These are phyloP conservation scores for Sanghuangporus baumii DNA, from an alignment of 1,284 basidiomycete species.

Conservation along the genomic window DNA sequence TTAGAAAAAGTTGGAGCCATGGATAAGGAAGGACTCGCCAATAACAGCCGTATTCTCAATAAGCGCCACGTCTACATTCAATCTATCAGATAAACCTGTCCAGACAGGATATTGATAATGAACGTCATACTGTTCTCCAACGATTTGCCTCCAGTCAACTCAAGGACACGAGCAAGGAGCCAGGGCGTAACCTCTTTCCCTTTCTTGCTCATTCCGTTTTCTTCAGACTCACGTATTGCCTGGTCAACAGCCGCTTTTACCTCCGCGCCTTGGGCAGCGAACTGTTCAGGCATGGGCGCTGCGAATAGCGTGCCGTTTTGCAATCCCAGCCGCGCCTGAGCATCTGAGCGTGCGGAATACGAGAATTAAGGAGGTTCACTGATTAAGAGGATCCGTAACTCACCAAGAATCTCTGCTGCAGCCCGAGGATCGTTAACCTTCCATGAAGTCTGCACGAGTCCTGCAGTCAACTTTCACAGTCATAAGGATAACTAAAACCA, in stretches of 20 bases:
- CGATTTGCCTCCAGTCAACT: conserved; percentile 76
- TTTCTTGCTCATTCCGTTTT: conserved; percentile 71
- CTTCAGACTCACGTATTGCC: conserved; percentile 81
- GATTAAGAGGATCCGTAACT: conserved; percentile 23
- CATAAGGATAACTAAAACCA: conserved; percentile 17
- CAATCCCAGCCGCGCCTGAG: conserved; percentile 59
- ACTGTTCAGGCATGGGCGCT: conserved; percentile 84
- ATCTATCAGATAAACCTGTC: not conserved
- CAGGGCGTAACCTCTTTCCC: conserved; percentile 97
- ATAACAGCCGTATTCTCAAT: conserved; percentile 89
- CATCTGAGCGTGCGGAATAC: conserved; percentile 34
- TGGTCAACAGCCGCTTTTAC: conserved; percentile 83
- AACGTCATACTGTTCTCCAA: conserved; percentile 58
- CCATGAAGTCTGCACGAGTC: conserved; percentile 58
- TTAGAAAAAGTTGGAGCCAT: not conserved
- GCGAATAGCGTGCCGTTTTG: conserved; percentile 77
- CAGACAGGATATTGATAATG: not conserved
- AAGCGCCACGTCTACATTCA: conserved; percentile 70
- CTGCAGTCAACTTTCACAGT: not conserved
- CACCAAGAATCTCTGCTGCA: conserved; percentile 72
- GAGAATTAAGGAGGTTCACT: not conserved
- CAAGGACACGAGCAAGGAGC: conserved; percentile 81
- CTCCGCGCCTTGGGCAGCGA: conserved; percentile 57
- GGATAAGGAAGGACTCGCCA: conserved; percentile 42
- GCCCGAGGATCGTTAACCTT: conserved; percentile 50